Evolutionary conservation across 139 green algal genomes (phyloP).

Genomic region (Micractinium conductrix): DNA sequence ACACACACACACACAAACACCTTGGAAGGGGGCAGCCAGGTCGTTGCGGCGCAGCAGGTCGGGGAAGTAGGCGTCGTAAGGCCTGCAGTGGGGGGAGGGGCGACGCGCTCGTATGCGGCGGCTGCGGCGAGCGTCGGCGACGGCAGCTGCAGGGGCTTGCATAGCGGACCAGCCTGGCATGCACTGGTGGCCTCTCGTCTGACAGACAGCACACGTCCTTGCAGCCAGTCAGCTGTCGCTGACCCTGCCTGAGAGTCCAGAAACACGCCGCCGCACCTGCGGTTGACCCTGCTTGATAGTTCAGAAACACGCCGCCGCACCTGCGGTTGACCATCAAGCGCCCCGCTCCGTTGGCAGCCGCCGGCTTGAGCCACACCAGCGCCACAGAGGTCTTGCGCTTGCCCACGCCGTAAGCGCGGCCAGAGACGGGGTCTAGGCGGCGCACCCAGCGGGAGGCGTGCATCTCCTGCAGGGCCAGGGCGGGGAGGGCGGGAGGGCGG

Average conservation of each 20-base stretch:
- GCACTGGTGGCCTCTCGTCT: no score
- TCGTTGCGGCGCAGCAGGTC: constrained; percentile 62
- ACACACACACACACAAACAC: not conserved
- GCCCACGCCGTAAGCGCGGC: constrained; percentile 63
- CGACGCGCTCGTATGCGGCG: no score
- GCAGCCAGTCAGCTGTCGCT: no score
- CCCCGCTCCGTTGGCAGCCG: constrained; percentile 17
- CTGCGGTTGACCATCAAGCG: constrained; percentile 80
- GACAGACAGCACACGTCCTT: no score
- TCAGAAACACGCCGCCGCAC: no score
- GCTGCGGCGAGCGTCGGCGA: no score
- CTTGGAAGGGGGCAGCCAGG: constrained; percentile 86
- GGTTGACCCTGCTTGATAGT: no score
- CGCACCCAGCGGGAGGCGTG: constrained; percentile 42
- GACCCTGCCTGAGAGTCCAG: no score
- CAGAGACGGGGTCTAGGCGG: constrained; percentile 63
- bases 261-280: no score
- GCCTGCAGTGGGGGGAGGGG: no score
- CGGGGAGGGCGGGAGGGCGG: not conserved
- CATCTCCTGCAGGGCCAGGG: not conserved
- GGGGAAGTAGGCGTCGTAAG: constrained; percentile 77
- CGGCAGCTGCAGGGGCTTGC: no score
- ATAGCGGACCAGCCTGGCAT: no score
- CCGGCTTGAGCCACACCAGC: constrained; percentile 53
- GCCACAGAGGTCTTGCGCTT: constrained; percentile 76